These are phyloP conservation scores for Coelastrella sp. DNA, from an alignment of 139 green algal genomes.

Conservation along the genomic window DNA sequence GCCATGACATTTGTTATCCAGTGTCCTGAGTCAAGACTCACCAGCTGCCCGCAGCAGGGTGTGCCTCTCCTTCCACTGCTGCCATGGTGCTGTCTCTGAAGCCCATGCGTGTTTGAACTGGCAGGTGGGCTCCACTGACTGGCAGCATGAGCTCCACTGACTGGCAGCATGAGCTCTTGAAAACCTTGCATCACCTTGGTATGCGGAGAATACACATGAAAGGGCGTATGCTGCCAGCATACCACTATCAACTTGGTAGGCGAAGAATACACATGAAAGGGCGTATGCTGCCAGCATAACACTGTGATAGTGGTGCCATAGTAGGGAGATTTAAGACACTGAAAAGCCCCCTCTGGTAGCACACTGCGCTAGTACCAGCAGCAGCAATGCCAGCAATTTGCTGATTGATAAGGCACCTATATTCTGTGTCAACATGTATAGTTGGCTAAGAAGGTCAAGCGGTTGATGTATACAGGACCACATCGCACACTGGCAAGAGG, in stretches of 20 bases:
- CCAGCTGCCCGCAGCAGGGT: background rate
- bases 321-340: background rate
- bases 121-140: constrained; percentile 3
- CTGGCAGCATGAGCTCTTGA: background rate
- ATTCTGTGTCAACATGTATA: no score
- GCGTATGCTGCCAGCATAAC: background rate
- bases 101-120: constrained; percentile 19
- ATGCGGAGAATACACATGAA: background rate
- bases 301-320: background rate
- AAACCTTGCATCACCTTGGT: background rate
- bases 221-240: background rate
- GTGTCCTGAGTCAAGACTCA: background rate
- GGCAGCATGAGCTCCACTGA: constrained; percentile 11
- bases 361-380: background rate
- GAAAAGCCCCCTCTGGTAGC: no score
- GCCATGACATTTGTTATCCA: no score
- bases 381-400: background rate
- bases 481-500: no score
- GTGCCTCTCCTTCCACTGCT: constrained; percentile 8
- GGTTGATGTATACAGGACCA: no score
- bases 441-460: no score
- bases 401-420: no score
- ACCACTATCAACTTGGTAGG: background rate
- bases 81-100: constrained; percentile 18
- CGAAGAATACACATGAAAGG: no score